phyloP scores from a whole-genome alignment of 139 green algal genomes.

The Coelastrella sp. region DNA sequence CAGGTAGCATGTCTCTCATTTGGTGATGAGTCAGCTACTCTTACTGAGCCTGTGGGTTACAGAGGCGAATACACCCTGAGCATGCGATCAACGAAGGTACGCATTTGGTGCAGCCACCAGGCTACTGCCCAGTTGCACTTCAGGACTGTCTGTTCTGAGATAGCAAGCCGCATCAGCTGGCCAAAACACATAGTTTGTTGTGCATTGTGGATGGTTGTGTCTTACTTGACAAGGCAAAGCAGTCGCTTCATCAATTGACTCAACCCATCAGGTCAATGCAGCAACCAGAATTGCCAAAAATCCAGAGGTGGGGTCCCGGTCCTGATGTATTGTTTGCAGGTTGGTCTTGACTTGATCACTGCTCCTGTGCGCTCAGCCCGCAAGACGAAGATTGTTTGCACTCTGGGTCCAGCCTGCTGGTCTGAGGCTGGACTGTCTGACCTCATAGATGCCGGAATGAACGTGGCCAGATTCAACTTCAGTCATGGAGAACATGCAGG shows the following conservation, averaged over 20 bases:
- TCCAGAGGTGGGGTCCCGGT: too few relatives aligned
- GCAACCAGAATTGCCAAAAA: too few relatives aligned
- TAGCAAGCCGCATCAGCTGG: too few relatives aligned
- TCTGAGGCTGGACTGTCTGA: constrained; percentile 72
- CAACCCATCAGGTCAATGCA: too few relatives aligned
- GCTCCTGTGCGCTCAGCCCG: constrained; percentile 42
- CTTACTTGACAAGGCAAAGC: background rate
- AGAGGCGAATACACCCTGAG: constrained; percentile 39
- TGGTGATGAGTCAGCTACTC: constrained; percentile 44
- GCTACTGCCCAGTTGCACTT: too few relatives aligned
- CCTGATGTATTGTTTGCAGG: constrained; percentile 23
- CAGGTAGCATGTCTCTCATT: constrained; percentile 51
- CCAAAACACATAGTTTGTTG: too few relatives aligned
- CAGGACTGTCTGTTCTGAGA: too few relatives aligned
- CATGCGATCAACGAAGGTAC: constrained; percentile 57
- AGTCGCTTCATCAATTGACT: too few relatives aligned
- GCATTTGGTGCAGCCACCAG: background rate
- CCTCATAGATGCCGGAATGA: constrained; percentile 92
- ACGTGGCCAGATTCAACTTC: constrained; percentile 98
- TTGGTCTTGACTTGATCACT: constrained; percentile 51
- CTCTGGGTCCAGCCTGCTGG: constrained; percentile 83
- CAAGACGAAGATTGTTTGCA: constrained; percentile 92
- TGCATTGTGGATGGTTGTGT: too few relatives aligned
- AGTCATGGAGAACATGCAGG: constrained; percentile 83
- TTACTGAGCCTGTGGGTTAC: constrained; percentile 44